A percentile compares a stretch with the other conserved stretches of the same genome.
Evolutionary conservation across 2,329 filamentous ascomycete species (phyloP).

Genomic region (Ophiocordyceps polyrhachis-furcata): DNA sequence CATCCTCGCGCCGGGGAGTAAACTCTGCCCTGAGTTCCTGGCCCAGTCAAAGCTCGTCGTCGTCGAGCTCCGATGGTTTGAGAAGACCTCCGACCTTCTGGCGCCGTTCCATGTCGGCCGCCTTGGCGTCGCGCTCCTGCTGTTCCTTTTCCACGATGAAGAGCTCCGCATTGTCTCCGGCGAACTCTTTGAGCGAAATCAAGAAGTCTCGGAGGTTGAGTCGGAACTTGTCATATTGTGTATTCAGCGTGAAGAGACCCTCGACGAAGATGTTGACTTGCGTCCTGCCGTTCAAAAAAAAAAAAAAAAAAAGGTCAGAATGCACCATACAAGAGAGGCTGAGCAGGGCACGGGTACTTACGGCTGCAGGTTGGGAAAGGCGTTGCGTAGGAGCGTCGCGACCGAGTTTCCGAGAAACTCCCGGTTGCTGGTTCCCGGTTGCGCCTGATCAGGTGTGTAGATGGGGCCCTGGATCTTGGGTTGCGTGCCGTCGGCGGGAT

Average conservation of each 20-base stretch:
- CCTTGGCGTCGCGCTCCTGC: constrained; percentile 67
- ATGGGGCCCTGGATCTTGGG: constrained; percentile 88
- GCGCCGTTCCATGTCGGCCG: constrained; percentile 74
- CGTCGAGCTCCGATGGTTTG: constrained; percentile 92
- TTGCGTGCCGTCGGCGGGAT: constrained; percentile 44
- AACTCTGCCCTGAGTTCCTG: constrained; percentile 47
- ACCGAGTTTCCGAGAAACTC: constrained; percentile 86
- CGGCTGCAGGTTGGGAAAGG: constrained; percentile 85
- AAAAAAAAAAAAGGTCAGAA: neutral
- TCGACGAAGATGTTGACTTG: constrained; percentile 87
- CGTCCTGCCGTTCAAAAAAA: constrained; percentile 38
- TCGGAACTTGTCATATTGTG: constrained; percentile 86
- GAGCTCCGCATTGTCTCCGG: constrained; percentile 85
- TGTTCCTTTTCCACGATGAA: constrained; percentile 91
- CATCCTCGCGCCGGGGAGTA: constrained; percentile 19
- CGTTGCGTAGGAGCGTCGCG: constrained; percentile 63
- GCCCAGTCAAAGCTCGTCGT: constrained; percentile 75
- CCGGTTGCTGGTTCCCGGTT: constrained; percentile 66
- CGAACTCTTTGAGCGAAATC: constrained; percentile 92
- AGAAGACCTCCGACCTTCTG: constrained; percentile 91
- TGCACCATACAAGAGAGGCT: neutral
- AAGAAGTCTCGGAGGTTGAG: constrained; percentile 91
- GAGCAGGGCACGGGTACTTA: constrained; percentile 29
- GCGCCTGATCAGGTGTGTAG: constrained; percentile 69
- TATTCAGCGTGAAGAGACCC: constrained; percentile 73